phyloP scores from a whole-genome alignment of 2,329 filamentous ascomycete species.

The Calonectria multiphialidica region DNA sequence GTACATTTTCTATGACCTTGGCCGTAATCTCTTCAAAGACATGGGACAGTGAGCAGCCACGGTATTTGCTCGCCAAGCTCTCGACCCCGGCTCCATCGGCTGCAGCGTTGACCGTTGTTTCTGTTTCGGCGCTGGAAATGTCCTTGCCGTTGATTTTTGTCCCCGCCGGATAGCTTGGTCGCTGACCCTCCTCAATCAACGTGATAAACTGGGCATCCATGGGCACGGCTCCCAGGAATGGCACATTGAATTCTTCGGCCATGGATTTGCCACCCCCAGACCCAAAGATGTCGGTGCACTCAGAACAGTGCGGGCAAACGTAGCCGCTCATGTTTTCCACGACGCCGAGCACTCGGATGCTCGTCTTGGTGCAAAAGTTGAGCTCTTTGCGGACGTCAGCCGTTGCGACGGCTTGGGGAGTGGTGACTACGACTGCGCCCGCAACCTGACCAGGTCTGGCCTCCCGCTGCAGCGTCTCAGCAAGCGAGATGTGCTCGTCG shows the following conservation, averaged over 20 bases:
- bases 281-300: conserved; percentile 94
- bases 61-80: conserved; percentile 78
- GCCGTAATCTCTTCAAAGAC: conserved; percentile 76
- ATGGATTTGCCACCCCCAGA: conserved; percentile 91
- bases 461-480: conserved; percentile 81
- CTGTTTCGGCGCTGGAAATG: conserved; percentile 50
- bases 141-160: conserved; percentile 71
- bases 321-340: conserved; percentile 98
- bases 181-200: conserved; percentile 80
- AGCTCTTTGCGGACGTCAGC: conserved; percentile 95
- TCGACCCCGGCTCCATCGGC: conserved; percentile 36
- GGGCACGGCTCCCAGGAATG: conserved; percentile 87
- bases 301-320: conserved; percentile 82
- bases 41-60: conserved; percentile 75
- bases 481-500: conserved; percentile 96
- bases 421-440: conserved; percentile 95
- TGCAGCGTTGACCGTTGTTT: conserved; percentile 37
- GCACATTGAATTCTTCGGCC: conserved; percentile 86
- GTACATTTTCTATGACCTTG: conserved; percentile 48
- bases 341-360: conserved; percentile 84
- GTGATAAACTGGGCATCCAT: conserved; percentile 94
- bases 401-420: conserved; percentile 92
- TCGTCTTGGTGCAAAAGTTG: conserved; percentile 91
- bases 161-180: conserved; percentile 77
- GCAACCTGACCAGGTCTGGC: conserved; percentile 77